Conservation (phyloP, 2,329 filamentous ascomycete species). For the Leptodontidium sp. region DNA sequence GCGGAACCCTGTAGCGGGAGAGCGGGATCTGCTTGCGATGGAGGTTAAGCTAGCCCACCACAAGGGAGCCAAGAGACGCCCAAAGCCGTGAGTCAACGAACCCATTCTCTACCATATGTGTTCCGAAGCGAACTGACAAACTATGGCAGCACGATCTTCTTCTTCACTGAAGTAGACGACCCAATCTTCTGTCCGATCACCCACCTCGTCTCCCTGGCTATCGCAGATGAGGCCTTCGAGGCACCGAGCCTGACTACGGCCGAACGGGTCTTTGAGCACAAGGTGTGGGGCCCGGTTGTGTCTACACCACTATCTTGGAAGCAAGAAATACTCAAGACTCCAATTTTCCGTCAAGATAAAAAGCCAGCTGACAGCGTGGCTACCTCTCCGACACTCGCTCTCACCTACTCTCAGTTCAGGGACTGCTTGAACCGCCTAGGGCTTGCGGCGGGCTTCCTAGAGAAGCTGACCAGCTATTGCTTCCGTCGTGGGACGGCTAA, state of each 20-base stretch:
- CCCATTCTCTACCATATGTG: not conserved
- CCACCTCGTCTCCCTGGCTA: conserved; percentile 32
- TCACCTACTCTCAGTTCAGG: conserved; percentile 25
- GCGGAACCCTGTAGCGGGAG: conserved; percentile 23
- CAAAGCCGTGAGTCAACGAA: conserved; percentile 33
- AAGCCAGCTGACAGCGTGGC: no score
- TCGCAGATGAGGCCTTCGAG: conserved; percentile 32
- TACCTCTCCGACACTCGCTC: no score
- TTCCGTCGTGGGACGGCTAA: conserved; percentile 38
- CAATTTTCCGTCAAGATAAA: conserved; percentile 31
- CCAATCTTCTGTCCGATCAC: conserved; percentile 36
- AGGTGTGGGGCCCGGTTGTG: conserved; percentile 26
- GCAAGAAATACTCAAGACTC: conserved; percentile 32
- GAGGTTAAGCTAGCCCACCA: conserved; percentile 32
- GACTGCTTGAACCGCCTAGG: conserved; percentile 21
- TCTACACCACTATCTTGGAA: conserved; percentile 32
- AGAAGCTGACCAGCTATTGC: conserved; percentile 38
- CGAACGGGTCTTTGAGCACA: conserved; percentile 32
- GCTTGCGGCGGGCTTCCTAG: conserved; percentile 22
- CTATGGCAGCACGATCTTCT: conserved; percentile 33
- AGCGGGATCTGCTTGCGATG: conserved; percentile 33
- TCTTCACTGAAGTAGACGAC: conserved; percentile 36
- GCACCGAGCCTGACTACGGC: conserved; percentile 29
- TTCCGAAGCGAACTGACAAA: conserved; percentile 28
- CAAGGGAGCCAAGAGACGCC: conserved; percentile 33